Conservation (phyloP, 495 filamentous ascomycete genomes). For the Penicillium paradoxum region DNA sequence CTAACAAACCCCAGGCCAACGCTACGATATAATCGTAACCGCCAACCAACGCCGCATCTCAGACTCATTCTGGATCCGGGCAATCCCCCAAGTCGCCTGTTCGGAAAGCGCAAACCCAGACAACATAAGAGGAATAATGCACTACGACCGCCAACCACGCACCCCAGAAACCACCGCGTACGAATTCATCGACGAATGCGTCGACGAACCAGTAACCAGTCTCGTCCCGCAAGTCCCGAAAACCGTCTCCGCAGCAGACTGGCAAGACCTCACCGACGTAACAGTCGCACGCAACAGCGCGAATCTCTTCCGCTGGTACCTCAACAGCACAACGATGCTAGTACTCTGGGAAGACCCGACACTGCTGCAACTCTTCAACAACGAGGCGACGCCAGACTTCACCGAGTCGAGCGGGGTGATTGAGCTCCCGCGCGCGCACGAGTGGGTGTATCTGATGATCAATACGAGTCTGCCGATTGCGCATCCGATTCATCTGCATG, state of each 20-base stretch:
- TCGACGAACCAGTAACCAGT: slow-evolving; percentile 3
- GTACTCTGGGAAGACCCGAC: slow-evolving; percentile 23
- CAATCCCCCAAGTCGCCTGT: slow-evolving; percentile 47
- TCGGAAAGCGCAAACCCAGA: slow-evolving; percentile 36
- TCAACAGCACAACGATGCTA: slow-evolving; percentile 19
- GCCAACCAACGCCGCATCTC: slow-evolving; percentile 41
- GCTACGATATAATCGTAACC: slow-evolving; percentile 64
- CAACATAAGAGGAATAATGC: slow-evolving; percentile 54
- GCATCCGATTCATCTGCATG: slow-evolving; percentile 26
- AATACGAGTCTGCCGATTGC: slow-evolving; percentile 17
- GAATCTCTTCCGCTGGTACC: slow-evolving; percentile 21
- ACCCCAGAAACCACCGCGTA: slow-evolving; percentile 6
- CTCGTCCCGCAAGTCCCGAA: slow-evolving; percentile 14
- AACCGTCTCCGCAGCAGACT: slow-evolving; percentile 10
- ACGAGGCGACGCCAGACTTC: slow-evolving; percentile 6
- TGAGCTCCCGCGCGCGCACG: slow-evolving; percentile 44
- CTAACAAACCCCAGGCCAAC: slow-evolving; percentile 42
- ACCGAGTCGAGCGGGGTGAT: slow-evolving; percentile 12
- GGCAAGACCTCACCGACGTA: slow-evolving; percentile 9
- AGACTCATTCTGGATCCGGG: slow-evolving; percentile 62
- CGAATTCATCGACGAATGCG: slow-evolving; percentile 6
- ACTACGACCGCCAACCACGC: slow-evolving; percentile 41
- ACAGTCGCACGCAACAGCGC: slow-evolving; percentile 8
- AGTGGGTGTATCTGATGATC: slow-evolving; percentile 54
- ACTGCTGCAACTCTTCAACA: slow-evolving; percentile 17